A percentile compares a stretch with the other conserved stretches of the same genome.
phyloP scores from a whole-genome alignment of 2,329 filamentous ascomycete genomes.

The Emericellopsis atlantica region DNA sequence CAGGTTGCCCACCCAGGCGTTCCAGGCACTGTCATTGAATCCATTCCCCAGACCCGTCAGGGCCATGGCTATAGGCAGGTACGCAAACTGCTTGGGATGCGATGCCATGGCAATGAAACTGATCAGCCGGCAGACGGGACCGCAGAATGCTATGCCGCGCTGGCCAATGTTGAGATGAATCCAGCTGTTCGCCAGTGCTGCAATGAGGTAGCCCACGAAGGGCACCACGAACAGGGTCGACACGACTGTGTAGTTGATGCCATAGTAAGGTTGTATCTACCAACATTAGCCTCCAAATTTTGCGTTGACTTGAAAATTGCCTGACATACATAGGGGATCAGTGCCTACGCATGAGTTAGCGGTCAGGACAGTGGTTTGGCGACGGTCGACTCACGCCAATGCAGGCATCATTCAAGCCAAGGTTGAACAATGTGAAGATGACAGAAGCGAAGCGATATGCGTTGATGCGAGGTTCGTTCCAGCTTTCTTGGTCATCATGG shows the following conservation, averaged over 20 bases:
- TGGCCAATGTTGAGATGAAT: conserved; percentile 56
- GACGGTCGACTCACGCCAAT: conserved; percentile 36
- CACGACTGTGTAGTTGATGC: conserved; percentile 47
- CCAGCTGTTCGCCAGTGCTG: conserved; percentile 50
- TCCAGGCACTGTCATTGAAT: conserved; percentile 47
- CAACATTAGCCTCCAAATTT: background rate
- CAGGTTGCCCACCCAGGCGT: conserved; percentile 58
- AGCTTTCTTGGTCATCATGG: conserved; percentile 15
- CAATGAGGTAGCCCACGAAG: conserved; percentile 50
- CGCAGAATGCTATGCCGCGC: conserved; percentile 56
- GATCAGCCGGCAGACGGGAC: conserved; percentile 47
- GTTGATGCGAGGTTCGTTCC: conserved; percentile 51
- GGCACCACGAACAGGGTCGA: conserved; percentile 57
- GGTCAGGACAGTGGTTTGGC: background rate
- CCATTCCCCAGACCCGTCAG: conserved; percentile 54
- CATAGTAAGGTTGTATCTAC: conserved; percentile 49
- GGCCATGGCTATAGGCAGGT: conserved; percentile 31
- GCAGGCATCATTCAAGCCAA: conserved; percentile 58
- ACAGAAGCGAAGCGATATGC: conserved; percentile 44
- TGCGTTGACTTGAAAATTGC: background rate
- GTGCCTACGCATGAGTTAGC: conserved; percentile 20
- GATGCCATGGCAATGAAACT: conserved; percentile 52
- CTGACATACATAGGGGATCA: conserved; percentile 31
- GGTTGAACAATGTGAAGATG: conserved; percentile 49
- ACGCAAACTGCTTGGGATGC: conserved; percentile 33